These are phyloP conservation scores for Wakefieldia striispora DNA, from an alignment of 768 basidiomycete species.

Conservation along the genomic window DNA sequence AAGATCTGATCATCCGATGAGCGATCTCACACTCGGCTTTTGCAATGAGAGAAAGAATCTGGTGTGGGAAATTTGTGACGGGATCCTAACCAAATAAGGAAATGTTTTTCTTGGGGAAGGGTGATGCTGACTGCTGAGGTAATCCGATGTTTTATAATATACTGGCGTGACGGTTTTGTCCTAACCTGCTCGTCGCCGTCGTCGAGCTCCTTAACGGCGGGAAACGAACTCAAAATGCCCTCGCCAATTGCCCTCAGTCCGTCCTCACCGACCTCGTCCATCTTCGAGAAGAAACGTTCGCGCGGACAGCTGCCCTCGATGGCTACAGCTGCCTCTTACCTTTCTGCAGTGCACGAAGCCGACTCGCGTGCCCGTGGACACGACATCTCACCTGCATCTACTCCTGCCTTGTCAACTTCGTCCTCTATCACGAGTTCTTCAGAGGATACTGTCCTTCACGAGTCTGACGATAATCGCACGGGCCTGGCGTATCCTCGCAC, in stretches of 20 bases:
- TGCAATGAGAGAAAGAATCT: too few relatives aligned
- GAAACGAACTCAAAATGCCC: slow-evolving; percentile 31
- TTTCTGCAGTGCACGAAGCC: slow-evolving; percentile 58
- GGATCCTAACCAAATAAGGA: background rate
- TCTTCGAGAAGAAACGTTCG: slow-evolving; percentile 60
- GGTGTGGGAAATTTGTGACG: too few relatives aligned
- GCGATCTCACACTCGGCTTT: too few relatives aligned
- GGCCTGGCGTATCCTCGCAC: slow-evolving; percentile 57
- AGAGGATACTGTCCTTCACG: slow-evolving; percentile 63
- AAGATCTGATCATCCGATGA: too few relatives aligned
- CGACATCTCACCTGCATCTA: slow-evolving; percentile 52
- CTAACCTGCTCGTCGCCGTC: slow-evolving; percentile 13
- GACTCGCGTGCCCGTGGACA: slow-evolving; percentile 64
- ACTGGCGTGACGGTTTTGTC: slow-evolving; percentile 17
- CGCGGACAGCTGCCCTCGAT: slow-evolving; percentile 35
- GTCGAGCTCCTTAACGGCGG: slow-evolving; percentile 7
- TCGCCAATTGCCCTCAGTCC: slow-evolving; percentile 67
- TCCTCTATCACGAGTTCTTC: slow-evolving; percentile 69
- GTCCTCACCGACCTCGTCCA: slow-evolving; percentile 49
- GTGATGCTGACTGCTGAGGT: slow-evolving; percentile 20
- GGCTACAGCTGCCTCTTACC: slow-evolving; percentile 56
- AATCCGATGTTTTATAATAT: slow-evolving; percentile 20
- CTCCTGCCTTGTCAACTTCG: slow-evolving; percentile 71
- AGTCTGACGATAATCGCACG: slow-evolving; percentile 51
- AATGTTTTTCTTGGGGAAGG: background rate